A percentile compares a stretch with the other conserved stretches of the same genome.
phyloP scores from a whole-genome alignment of 2,329 filamentous ascomycete genomes.

The Myrmaecium sp. region DNA sequence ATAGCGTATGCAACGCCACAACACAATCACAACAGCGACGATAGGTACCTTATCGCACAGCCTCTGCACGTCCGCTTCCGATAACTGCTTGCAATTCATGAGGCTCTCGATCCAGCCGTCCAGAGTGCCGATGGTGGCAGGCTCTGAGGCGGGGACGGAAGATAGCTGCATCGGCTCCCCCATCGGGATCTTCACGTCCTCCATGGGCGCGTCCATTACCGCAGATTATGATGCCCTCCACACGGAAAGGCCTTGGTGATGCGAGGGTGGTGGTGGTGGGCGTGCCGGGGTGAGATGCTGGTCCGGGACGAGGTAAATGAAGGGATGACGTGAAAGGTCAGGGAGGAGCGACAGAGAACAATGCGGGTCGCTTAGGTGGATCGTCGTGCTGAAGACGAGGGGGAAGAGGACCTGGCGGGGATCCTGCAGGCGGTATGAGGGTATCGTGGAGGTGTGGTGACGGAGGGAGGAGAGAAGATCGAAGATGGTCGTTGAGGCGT shows the following conservation, averaged over 20 bases:
- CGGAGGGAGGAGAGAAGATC: too few relatives aligned
- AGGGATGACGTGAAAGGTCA: too few relatives aligned
- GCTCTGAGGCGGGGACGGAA: slow-evolving; percentile 55
- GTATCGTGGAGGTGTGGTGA: too few relatives aligned
- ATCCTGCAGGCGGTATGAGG: too few relatives aligned
- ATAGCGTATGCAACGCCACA: too few relatives aligned
- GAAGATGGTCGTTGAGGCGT: too few relatives aligned
- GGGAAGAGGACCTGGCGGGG: too few relatives aligned
- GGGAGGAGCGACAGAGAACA: too few relatives aligned
- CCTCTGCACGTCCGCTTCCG: slow-evolving; percentile 85
- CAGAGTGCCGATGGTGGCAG: slow-evolving; percentile 76
- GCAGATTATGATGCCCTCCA: slow-evolving; percentile 8
- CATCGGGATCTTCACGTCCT: slow-evolving; percentile 79
- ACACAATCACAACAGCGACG: slow-evolving; percentile 2
- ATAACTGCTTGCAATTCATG: slow-evolving; percentile 97
- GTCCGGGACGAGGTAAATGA: too few relatives aligned
- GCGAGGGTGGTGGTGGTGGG: slow-evolving; percentile 8
- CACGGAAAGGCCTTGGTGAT: slow-evolving; percentile 13
- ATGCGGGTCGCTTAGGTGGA: too few relatives aligned
- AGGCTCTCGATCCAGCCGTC: slow-evolving; percentile 98
- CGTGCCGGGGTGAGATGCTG: too few relatives aligned
- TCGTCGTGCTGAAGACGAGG: too few relatives aligned
- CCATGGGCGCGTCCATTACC: slow-evolving; percentile 96
- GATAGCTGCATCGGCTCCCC: slow-evolving; percentile 57
- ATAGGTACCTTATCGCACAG: slow-evolving; percentile 79